phyloP scores from a whole-genome alignment of 2,329 filamentous ascomycete genomes.

The Didymella sp. region DNA sequence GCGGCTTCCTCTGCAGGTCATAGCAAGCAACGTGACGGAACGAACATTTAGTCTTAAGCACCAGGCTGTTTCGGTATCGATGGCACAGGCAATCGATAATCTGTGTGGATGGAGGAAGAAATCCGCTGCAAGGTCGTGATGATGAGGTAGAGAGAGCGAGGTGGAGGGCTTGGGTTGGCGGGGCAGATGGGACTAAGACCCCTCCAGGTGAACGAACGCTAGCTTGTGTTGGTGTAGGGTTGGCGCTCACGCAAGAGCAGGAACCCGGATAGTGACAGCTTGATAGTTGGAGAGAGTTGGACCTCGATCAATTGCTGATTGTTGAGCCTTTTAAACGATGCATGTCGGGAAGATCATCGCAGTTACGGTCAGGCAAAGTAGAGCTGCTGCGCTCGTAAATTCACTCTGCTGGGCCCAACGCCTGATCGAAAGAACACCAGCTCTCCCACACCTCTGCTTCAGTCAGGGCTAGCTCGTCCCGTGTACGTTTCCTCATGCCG shows the following conservation, averaged over 20 bases:
- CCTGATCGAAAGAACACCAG: conserved; percentile 21
- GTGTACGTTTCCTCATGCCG: conserved; percentile 51
- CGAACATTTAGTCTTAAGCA: conserved; percentile 50
- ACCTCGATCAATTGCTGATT: not conserved
- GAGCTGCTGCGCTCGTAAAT: conserved; percentile 19
- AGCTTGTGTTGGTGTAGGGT: conserved; percentile 31
- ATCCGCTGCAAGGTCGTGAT: conserved; percentile 27
- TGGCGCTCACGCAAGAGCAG: conserved; percentile 28
- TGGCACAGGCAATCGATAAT: conserved; percentile 34
- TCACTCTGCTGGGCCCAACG: conserved; percentile 14
- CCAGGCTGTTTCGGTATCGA: conserved; percentile 34
- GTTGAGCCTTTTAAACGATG: conserved; percentile 7
- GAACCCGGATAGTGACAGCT: conserved; percentile 12
- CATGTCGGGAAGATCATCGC: conserved; percentile 1
- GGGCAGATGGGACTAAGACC: conserved; percentile 42
- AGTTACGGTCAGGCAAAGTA: conserved; percentile 10
- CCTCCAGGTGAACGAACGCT: conserved; percentile 45
- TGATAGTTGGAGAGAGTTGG: not conserved
- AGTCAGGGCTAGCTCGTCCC: conserved; percentile 41
- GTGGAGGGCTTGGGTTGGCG: conserved; percentile 35
- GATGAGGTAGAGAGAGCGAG: conserved; percentile 36
- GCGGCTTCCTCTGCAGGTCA: conserved; percentile 39
- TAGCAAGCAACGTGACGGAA: conserved; percentile 48
- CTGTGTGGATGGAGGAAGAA: conserved; percentile 23
- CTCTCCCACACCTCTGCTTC: conserved; percentile 18